Conservation (phyloP, 2,329 filamentous ascomycete genomes). For the Fusarium sp. region DNA sequence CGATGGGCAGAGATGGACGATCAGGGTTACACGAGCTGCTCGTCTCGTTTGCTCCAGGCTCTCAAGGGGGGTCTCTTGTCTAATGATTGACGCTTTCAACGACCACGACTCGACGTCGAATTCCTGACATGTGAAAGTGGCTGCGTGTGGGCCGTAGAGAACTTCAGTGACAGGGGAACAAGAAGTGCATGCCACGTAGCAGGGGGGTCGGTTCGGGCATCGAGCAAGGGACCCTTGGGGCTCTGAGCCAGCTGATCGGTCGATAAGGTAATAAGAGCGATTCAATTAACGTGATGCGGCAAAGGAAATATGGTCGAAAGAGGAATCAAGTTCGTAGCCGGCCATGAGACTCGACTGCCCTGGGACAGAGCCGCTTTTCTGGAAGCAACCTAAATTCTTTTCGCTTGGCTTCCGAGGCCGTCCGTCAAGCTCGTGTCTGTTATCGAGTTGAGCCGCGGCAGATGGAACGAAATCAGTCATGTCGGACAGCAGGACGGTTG, state of each 20-base stretch:
- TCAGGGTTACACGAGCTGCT: slow-evolving; percentile 10
- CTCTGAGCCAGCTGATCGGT: slow-evolving; percentile 23
- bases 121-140: slow-evolving; percentile 51
- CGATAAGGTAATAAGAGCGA: slow-evolving; percentile 32
- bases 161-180: slow-evolving; percentile 28
- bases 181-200: slow-evolving; percentile 33
- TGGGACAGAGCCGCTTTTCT: slow-evolving; percentile 36
- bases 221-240: slow-evolving; percentile 19
- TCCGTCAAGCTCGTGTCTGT: slow-evolving; percentile 31
- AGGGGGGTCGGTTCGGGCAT: slow-evolving; percentile 14
- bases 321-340: slow-evolving; percentile 34
- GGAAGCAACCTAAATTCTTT: slow-evolving; percentile 30
- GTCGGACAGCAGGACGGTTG: slow-evolving; percentile 24
- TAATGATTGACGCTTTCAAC: slow-evolving; percentile 9
- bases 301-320: slow-evolving; percentile 30
- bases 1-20: slow-evolving; percentile 10
- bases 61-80: slow-evolving; percentile 20
- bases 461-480: slow-evolving; percentile 18
- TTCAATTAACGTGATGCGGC: slow-evolving; percentile 34
- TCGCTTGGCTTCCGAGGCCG: slow-evolving; percentile 37
- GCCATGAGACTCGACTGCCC: slow-evolving; percentile 7
- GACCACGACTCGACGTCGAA: background rate
- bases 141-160: slow-evolving; percentile 37
- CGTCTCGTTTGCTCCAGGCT: slow-evolving; percentile 14
- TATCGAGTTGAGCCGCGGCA: slow-evolving; percentile 34